Base-by-base conservation (phyloP, 2,329 filamentous ascomycete species). In the Aspergillus bombycis region DNA sequence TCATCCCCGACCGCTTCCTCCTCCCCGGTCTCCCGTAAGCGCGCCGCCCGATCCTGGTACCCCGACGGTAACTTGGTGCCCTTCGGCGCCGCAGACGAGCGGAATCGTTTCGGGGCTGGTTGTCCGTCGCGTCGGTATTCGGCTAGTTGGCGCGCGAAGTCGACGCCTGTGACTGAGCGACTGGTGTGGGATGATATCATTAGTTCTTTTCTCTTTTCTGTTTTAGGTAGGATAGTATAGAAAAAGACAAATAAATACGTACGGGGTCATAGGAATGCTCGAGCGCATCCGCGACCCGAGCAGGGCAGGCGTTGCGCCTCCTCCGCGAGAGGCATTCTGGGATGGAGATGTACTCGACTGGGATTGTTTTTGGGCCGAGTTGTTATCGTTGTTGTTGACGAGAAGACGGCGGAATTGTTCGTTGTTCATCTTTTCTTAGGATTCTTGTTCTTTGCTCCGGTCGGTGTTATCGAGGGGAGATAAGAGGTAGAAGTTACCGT, bases 191-290 rank as follows among this genome's bases (percentile, higher is more conserved):
- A 46, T 23, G 6, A 11, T 23, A 12, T 21, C 10, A 46, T 46
- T 5, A 58, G 38, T 45, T 19, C 50, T 58, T 38, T 36, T 57
- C 4, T 14, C 14, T 14, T 36, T 36, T 6, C 10, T 34, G 2
- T 34, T 34, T 11, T 2, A 11, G 6, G 7, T 53, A 19, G 11
- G 3, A 5, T 28, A 9, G 5, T 14, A 1, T 14, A 56, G 14
- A 60, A 2, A 38, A 8, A 11, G n/a, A n/a, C n/a, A n/a, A n/a
- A n/a, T n/a, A n/a, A n/a, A n/a, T 28, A 83, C 89, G 72, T 84
- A 93, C 90, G 94, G 94, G 55, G 94, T 97, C 94, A 97, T 97
- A 62, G 93, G 93, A 65, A 97, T 94, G 77, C 87, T 94, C 38
- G 91, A 86, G 68, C 88, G 88, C 79, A 91, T 88, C 72, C 91